Base-by-base conservation (phyloP, 331 rosid genomes). In the Telfairia occidentalis region DNA sequence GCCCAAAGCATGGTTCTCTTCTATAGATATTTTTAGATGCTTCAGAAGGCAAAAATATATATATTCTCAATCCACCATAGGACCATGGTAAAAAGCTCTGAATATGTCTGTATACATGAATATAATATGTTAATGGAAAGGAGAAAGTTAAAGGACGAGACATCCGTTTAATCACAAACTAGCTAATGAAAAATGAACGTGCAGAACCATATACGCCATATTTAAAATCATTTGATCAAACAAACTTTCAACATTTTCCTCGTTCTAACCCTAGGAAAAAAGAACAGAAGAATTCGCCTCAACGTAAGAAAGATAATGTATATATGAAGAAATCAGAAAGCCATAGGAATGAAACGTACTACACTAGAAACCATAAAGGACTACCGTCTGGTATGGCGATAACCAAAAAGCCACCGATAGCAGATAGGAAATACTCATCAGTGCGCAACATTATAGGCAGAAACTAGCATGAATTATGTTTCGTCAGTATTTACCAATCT, bases 401-500 rank as follows among this genome's bases (percentile, higher is more conserved):
- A 64, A 37, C 35, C 28, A 64, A 35, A 18, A 34, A 37, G 5
- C 3, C 16, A 64, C 49, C 26, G 23, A 15, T 30, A 64, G 4
- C 71, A 64, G 30, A 64, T 4, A 37, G 9, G 18, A 64, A 19
- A 19, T n/a, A 37, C 19, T n/a, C 50, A 65, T 1, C 2, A 15
- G n/a, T 37, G 30, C 32, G 9, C 4, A 38, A 19, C 72, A 45
- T 55, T 2, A 16, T 45, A 15, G 0, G 74, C 23, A 69, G 15
- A 26, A 15, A 28, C 13, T 45, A 60, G 24, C 21, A 60, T 5
- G n/a, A 32, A 3, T 30, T 5, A 24, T 16, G 69, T 26, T 60
- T 60, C 1, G 11, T 30, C 42, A 60, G 67, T 60, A 37, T 23
- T 72, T 83, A 87, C 98, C 98, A 76, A 92, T 93, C 86, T 93